Percentiles rank a stretch among this genome's conserved stretches.
These are phyloP conservation scores for Peniophora sp. DNA, from an alignment of 1,284 basidiomycete species.

Conservation along the genomic window DNA sequence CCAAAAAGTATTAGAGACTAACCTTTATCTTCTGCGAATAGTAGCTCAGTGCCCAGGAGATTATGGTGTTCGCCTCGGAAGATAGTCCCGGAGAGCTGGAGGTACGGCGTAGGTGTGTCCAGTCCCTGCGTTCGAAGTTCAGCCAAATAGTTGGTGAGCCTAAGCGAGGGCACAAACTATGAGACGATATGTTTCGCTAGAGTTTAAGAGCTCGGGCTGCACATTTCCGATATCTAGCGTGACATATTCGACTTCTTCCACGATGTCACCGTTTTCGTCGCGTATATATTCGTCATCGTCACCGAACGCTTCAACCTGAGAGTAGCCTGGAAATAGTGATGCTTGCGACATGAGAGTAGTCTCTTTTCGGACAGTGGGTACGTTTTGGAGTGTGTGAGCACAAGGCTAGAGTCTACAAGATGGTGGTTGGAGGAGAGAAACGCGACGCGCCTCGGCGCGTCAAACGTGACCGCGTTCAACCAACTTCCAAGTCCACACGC, in stretches of 20 bases:
- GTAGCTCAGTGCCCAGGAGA: slow-evolving; percentile 62
- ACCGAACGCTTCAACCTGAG: slow-evolving; percentile 52
- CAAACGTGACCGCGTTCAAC: no score
- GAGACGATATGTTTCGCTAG: slow-evolving; percentile 56
- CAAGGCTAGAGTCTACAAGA: no score
- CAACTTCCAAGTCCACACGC: no score
- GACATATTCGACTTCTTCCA: slow-evolving; percentile 57
- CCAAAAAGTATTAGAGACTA: background rate
- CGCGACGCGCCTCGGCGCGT: no score
- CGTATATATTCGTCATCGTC: slow-evolving; percentile 54
- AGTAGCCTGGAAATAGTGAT: slow-evolving; percentile 42
- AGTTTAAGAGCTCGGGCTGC: slow-evolving; percentile 68
- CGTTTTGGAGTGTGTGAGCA: no score
- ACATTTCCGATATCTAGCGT: slow-evolving; percentile 63
- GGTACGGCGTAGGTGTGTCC: slow-evolving; percentile 63
- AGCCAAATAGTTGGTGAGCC: background rate
- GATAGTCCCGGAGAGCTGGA: slow-evolving; percentile 67
- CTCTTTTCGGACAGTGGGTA: no score
- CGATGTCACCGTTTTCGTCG: slow-evolving; percentile 26
- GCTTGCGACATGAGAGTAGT: slow-evolving; percentile 4
- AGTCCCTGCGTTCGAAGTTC: slow-evolving; percentile 43
- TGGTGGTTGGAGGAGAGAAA: no score
- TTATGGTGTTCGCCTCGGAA: slow-evolving; percentile 59
- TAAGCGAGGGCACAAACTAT: slow-evolving; percentile 46
- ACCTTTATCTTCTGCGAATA: slow-evolving; percentile 63